Evolutionary conservation across 169 alveolate species (phyloP).

Genomic region (Eimeria zaria): DNA sequence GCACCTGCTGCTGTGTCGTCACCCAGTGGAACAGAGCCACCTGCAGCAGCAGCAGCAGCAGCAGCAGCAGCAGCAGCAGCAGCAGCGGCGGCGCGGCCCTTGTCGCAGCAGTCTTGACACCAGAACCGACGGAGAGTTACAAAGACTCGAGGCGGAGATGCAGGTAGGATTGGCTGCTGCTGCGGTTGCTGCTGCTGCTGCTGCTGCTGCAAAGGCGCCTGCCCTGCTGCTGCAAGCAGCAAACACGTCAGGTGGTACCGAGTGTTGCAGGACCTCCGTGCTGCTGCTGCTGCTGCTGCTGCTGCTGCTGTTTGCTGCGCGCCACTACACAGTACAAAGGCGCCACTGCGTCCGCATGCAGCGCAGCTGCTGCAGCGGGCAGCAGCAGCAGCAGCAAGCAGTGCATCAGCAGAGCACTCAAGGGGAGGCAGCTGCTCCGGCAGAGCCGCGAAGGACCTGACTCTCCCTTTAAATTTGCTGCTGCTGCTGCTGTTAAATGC

Average conservation of each 20-base stretch:
- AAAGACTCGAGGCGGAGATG: constrained; percentile 27
- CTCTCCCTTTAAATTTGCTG: not conserved
- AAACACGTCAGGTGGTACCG: constrained; percentile 49
- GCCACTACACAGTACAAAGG: constrained; percentile 29
- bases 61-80: constrained; percentile 12
- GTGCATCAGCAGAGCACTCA: constrained; percentile 54
- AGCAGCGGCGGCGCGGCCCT: constrained; percentile 54
- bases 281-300: too few relatives aligned
- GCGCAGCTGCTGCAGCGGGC: constrained; percentile 68
- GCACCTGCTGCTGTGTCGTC: not conserved
- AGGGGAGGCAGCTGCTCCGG: constrained; percentile 80
- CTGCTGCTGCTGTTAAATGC: constrained; percentile 39
- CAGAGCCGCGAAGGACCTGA: constrained; percentile 21
- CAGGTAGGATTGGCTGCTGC: too few relatives aligned
- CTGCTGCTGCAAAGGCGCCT: constrained; percentile 43
- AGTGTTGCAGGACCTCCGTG: not conserved
- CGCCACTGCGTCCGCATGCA: constrained; percentile 74
- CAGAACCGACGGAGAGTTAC: constrained; percentile 68
- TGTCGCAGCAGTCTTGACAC: constrained; percentile 69
- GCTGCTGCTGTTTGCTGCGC: not conserved
- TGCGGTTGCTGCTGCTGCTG: constrained; percentile 64
- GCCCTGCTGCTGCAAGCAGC: constrained; percentile 62
- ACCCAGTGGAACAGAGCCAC: not conserved
- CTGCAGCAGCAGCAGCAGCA: not conserved
- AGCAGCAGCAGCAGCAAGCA: constrained; percentile 37